These are phyloP conservation scores for Phaseolus lunatus DNA, from an alignment of 306 rosid species.

Conservation along the genomic window DNA sequence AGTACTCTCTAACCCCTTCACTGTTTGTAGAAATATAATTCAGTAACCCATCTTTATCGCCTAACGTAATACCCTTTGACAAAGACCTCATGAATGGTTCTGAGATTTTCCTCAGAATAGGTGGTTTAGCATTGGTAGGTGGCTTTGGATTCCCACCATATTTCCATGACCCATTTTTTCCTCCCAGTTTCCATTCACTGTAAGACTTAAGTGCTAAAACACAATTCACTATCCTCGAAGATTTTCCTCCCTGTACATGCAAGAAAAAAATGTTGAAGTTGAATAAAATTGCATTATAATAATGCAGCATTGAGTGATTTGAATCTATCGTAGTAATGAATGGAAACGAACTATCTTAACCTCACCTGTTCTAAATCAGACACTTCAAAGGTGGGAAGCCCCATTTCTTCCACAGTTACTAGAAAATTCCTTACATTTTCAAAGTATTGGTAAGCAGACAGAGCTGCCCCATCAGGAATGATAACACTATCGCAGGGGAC, in stretches of 20 bases:
- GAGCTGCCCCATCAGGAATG: slow-evolving; percentile 52
- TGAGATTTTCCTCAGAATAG: slow-evolving; percentile 60
- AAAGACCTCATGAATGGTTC: slow-evolving; percentile 64
- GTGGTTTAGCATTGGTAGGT: slow-evolving; percentile 53
- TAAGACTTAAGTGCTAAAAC: slow-evolving; percentile 85
- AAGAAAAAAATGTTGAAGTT: neutral
- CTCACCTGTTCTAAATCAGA: slow-evolving; percentile 88
- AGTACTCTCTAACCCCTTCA: slow-evolving; percentile 69
- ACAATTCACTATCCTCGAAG: slow-evolving; percentile 80
- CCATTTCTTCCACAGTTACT: slow-evolving; percentile 52
- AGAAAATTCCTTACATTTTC: slow-evolving; percentile 60
- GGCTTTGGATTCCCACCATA: slow-evolving; percentile 65
- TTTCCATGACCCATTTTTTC: slow-evolving; percentile 79
- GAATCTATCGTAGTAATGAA: slow-evolving; percentile 15
- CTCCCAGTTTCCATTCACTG: slow-evolving; percentile 71
- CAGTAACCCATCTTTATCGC: slow-evolving; percentile 58
- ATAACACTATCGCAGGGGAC: slow-evolving; percentile 44
- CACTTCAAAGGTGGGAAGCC: slow-evolving; percentile 84
- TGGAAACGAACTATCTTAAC: slow-evolving; percentile 16
- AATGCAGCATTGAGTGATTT: neutral
- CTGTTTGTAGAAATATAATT: slow-evolving; percentile 49
- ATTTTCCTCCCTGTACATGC: slow-evolving; percentile 79
- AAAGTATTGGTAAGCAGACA: slow-evolving; percentile 54
- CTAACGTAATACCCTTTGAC: slow-evolving; percentile 46
- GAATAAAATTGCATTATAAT: neutral